A percentile compares a stretch with the other conserved stretches of the same genome.
Conservation (phyloP, 352 stramenopile species). For the Pythium dissimile region DNA sequence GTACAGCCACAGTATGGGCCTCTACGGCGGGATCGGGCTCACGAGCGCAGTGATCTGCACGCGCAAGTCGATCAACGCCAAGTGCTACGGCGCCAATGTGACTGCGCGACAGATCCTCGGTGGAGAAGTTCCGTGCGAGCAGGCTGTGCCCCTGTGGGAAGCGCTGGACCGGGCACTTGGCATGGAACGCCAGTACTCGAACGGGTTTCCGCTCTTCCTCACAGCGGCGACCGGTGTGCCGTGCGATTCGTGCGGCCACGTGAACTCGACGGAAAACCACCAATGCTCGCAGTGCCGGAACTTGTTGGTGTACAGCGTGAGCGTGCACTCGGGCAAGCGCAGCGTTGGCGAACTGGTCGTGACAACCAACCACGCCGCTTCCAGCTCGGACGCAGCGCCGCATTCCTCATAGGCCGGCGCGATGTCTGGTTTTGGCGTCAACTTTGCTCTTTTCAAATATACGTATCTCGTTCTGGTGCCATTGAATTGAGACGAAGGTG, state of each 20-base stretch:
- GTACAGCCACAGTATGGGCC: slow-evolving; percentile 72
- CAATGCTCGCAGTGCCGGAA: slow-evolving; percentile 50
- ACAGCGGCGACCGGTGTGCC: slow-evolving; percentile 39
- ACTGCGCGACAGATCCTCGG: slow-evolving; percentile 64
- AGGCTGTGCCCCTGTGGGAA: slow-evolving; percentile 63
- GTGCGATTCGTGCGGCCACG: slow-evolving; percentile 54
- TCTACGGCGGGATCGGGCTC: slow-evolving; percentile 72
- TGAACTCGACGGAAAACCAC: slow-evolving; percentile 42
- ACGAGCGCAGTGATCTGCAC: slow-evolving; percentile 70
- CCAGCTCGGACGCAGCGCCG: not conserved
- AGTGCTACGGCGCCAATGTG: slow-evolving; percentile 59
- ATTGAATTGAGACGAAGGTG: too few relatives aligned
- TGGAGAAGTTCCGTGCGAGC: slow-evolving; percentile 57
- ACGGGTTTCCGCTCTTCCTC: slow-evolving; percentile 53
- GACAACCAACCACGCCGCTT: slow-evolving; percentile 1
- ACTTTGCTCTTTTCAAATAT: too few relatives aligned
- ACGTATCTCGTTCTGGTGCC: too few relatives aligned
- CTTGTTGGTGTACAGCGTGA: slow-evolving; percentile 70
- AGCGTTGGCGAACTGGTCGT: slow-evolving; percentile 55
- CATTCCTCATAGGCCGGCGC: too few relatives aligned
- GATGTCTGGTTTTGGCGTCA: too few relatives aligned
- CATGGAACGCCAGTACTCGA: slow-evolving; percentile 58
- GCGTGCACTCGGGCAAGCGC: slow-evolving; percentile 60
- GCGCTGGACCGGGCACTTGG: slow-evolving; percentile 58
- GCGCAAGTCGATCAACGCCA: slow-evolving; percentile 70